These are phyloP conservation scores for Teratosphaeria epicoccoides DNA, from an alignment of 2,329 filamentous ascomycete genomes.

Conservation along the genomic window DNA sequence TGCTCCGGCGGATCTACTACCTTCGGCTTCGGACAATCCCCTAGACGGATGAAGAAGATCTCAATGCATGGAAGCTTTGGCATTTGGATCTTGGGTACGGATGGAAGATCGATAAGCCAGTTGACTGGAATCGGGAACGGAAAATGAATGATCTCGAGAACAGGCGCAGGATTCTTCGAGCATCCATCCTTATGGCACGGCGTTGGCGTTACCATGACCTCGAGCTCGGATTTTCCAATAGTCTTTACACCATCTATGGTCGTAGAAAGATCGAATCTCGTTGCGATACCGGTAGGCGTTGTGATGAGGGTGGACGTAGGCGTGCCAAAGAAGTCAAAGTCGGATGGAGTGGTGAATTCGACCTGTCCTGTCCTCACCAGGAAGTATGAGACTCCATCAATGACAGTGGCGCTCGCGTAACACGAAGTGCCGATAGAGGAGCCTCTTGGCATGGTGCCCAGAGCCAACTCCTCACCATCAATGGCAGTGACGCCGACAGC, in stretches of 20 bases:
- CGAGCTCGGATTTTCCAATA: not conserved
- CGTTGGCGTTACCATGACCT: not conserved
- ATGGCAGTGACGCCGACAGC: not conserved
- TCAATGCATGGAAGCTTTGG: not conserved
- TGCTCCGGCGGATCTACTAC: not conserved
- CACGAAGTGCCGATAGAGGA: not conserved
- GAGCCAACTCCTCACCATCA: not conserved
- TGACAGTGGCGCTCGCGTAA: not conserved
- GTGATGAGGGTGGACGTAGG: not conserved
- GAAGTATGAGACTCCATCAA: not conserved
- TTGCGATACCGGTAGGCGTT: not conserved
- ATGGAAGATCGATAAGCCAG: not conserved
- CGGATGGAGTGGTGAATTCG: not conserved
- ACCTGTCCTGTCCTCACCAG: not conserved
- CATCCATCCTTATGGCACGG: not conserved
- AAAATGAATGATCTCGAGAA: not conserved
- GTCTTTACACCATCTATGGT: not conserved
- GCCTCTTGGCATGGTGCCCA: not conserved
- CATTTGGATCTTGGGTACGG: not conserved
- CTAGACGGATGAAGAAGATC: not conserved
- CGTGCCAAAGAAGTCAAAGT: not conserved
- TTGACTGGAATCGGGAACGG: not conserved
- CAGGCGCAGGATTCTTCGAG: not conserved
- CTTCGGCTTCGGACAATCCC: not conserved
- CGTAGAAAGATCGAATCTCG: not conserved